These are phyloP conservation scores for Acacia melanoxylon DNA, from an alignment of 306 rosid genomes.

Conservation along the genomic window DNA sequence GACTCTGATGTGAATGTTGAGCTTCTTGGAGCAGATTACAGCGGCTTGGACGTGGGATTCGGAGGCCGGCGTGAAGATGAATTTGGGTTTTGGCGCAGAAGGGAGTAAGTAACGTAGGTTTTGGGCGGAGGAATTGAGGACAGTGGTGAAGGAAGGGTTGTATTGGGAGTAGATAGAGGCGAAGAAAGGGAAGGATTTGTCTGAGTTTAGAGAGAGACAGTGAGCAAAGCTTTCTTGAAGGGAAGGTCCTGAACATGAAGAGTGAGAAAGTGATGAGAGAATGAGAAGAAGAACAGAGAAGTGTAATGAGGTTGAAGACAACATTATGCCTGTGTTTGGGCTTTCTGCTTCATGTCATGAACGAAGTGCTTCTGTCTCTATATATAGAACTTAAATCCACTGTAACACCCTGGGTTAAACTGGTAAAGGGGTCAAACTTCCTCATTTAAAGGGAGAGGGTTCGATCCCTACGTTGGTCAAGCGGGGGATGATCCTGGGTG, in stretches of 20 bases:
- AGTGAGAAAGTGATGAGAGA: constrained; percentile 34
- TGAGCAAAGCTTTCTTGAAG: constrained; percentile 39
- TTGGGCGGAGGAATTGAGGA: constrained; percentile 51
- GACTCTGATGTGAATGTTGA: neutral
- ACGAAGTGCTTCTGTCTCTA: constrained; percentile 1
- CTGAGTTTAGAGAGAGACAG: constrained; percentile 43
- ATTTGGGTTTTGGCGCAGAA: constrained; percentile 63
- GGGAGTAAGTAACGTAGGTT: constrained; percentile 52
- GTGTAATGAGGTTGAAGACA: constrained; percentile 18
- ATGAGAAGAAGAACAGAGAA: constrained; percentile 27
- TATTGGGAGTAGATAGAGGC: constrained; percentile 32
- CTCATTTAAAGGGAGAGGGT: too few species aligned
- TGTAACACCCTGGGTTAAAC: neutral
- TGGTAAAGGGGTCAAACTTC: too few species aligned
- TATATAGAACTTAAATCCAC: constrained; percentile 14
- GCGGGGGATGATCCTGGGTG: too few species aligned
- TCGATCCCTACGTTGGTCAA: too few species aligned
- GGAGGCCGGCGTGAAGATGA: constrained; percentile 33
- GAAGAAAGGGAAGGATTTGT: constrained; percentile 33
- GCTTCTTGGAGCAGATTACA: neutral
- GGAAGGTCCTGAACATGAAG: constrained; percentile 28
- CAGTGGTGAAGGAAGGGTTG: constrained; percentile 35
- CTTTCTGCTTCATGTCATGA: constrained; percentile 4
- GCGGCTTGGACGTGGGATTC: neutral
- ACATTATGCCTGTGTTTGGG: constrained; percentile 28